A percentile compares a stretch with the other conserved stretches of the same genome.
Conservation (phyloP, 169 alveolate genomes). For the Plasmodium fragile region DNA sequence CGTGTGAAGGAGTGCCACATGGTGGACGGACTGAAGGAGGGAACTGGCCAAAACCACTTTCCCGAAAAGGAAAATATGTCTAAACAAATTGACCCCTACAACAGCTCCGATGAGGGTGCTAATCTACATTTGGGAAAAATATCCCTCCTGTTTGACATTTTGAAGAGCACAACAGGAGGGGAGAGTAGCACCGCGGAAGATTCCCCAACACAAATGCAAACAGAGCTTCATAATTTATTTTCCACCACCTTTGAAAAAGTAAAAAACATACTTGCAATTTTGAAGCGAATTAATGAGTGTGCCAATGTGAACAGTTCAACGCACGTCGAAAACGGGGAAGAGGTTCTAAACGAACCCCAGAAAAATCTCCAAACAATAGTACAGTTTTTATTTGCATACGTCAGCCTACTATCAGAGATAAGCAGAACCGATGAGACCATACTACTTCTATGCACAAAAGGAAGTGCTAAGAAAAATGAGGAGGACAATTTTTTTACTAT, state of each 20-base stretch:
- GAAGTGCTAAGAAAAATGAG: background rate
- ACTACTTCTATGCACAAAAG: background rate
- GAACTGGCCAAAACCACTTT: background rate
- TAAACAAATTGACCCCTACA: background rate
- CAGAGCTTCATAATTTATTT: slow-evolving; percentile 10
- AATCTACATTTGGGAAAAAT: slow-evolving; percentile 21
- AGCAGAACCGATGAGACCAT: background rate
- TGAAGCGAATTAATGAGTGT: slow-evolving; percentile 12
- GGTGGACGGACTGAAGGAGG: background rate
- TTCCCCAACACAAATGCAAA: slow-evolving; percentile 1
- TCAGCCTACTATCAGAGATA: slow-evolving; percentile 44
- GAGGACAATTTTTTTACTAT: background rate
- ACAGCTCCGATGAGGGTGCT: background rate
- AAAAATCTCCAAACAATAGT: slow-evolving; percentile 1
- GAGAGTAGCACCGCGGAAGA: background rate
- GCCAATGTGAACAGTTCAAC: background rate
- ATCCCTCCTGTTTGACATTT: slow-evolving; percentile 21
- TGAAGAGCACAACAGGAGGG: background rate
- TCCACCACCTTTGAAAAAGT: slow-evolving; percentile 23
- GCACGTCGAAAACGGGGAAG: background rate
- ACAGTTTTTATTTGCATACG: slow-evolving; percentile 23
- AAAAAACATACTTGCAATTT: slow-evolving; percentile 1
- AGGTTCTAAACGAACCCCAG: slow-evolving; percentile 19
- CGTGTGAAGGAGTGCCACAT: background rate
- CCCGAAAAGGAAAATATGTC: background rate